Base-by-base conservation (phyloP, 805 yeast genomes). In the Wickerhamomyces sydowiorum region DNA sequence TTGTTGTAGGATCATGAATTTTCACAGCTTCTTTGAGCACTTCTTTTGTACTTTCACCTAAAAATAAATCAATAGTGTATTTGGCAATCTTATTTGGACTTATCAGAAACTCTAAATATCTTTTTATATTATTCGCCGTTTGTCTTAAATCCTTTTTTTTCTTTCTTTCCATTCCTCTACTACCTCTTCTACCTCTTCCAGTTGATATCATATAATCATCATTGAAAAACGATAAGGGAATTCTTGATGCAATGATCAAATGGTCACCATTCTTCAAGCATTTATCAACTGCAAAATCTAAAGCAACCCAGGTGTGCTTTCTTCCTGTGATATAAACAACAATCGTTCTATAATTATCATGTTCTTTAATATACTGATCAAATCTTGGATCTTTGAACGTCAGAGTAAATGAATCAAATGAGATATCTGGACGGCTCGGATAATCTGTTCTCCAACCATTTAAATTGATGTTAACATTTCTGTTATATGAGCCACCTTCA, bases 241-340 rank as follows among this genome's bases (percentile, higher is more conserved):
- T 65, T 4, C 85, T 69, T 1, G 89, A 71, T 6, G 78, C 73
- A 7, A 86, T 72, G 4, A 85, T 75, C 12, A 86, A 60, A 13
- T 78, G 72, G 59, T 86, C 95, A 8, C 88, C 86, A 50, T 79
- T 66, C 49, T 75, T 78, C 3, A 82, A 60, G 12, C 82, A 62
- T 33, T 69, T 64, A 37, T 67, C 68, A 41, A 84, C 61, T 7
- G 77, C 65, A 81, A 86, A 86, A 58, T 86, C 95, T 22, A 86
- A 60, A 1, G 88, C 80, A 10, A 83, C 87, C 95, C 95, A 86
- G 0, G 93, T 82, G 63, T 85, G 91, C 42, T 66, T 70, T 45
- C 91, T 65, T 3, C 88, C 95, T 49, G 80, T 70, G 24, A 86
- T 66, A 54, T 83, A 83, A 23, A 82, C 78, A 56, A 85, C 54